Conservation (phyloP, 2,329 filamentous ascomycete genomes). For the Chrysoporthe cubensis region DNA sequence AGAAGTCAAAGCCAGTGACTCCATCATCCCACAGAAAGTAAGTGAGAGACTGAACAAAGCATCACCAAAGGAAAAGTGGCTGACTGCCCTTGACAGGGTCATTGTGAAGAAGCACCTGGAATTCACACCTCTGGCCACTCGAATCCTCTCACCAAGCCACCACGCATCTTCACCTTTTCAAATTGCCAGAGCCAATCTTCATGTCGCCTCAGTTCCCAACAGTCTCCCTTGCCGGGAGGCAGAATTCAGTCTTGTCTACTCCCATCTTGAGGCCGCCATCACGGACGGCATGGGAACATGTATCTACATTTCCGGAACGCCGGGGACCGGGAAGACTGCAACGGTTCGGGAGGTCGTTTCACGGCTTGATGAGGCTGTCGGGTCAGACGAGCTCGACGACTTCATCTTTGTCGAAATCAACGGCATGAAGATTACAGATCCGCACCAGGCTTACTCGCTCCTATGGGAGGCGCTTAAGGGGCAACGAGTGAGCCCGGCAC, state of each 20-base stretch:
- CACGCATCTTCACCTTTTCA: slow-evolving; percentile 87
- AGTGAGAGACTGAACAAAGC: slow-evolving; percentile 42
- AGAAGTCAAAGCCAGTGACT: slow-evolving; percentile 53
- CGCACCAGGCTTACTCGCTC: slow-evolving; percentile 92
- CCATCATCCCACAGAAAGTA: slow-evolving; percentile 48
- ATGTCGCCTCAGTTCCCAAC: slow-evolving; percentile 90
- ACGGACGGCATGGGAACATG: slow-evolving; percentile 91
- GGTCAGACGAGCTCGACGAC: slow-evolving; percentile 90
- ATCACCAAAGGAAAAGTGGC: slow-evolving; percentile 38
- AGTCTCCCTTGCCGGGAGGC: slow-evolving; percentile 89
- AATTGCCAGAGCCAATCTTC: slow-evolving; percentile 82
- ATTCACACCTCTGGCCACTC: slow-evolving; percentile 92
- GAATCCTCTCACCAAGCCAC: slow-evolving; percentile 75
- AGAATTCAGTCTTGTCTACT: slow-evolving; percentile 91
- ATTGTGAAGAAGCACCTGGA: slow-evolving; percentile 86
- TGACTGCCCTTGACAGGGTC: slow-evolving; percentile 48
- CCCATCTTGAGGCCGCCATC: slow-evolving; percentile 91
- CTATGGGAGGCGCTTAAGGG: slow-evolving; percentile 96
- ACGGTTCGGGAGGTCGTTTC: slow-evolving; percentile 95
- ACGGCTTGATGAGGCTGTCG: slow-evolving; percentile 84
- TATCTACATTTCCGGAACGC: slow-evolving; percentile 99
- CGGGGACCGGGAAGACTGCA: slow-evolving; percentile 95
- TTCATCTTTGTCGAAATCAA: slow-evolving; percentile 99
- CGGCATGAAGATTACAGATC: slow-evolving; percentile 99
- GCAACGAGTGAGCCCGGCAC: slow-evolving; percentile 87